phyloP scores from a whole-genome alignment of 139 green algal species.

The Pseudopediastrum boryanum region DNA sequence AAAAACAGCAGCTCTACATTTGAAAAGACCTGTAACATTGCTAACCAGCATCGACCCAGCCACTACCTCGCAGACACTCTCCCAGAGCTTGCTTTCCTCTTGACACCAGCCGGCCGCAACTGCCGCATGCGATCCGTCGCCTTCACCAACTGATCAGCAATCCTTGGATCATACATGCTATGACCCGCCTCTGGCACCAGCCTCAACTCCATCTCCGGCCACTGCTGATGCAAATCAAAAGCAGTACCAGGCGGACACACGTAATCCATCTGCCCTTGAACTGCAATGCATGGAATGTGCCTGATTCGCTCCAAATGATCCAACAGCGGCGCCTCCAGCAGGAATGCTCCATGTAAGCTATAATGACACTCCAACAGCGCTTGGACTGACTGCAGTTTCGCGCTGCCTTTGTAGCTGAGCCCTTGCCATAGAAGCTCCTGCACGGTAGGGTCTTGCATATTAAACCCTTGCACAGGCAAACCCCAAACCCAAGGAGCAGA shows the following conservation, averaged over 20 bases:
- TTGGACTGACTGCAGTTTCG: conserved; percentile 43
- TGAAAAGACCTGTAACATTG: too few relatives aligned
- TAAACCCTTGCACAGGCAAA: conserved; percentile 1
- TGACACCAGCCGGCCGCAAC: too few relatives aligned
- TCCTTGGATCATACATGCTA: conserved; percentile 64
- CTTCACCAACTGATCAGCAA: conserved; percentile 59
- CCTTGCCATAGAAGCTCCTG: conserved; percentile 9
- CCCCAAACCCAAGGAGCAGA: conserved; percentile 29
- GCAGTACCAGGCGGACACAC: conserved; percentile 65
- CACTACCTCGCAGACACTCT: too few relatives aligned
- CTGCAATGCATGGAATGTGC: conserved; percentile 47
- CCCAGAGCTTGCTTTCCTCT: too few relatives aligned
- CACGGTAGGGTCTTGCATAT: conserved; percentile 21
- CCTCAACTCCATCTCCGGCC: conserved; percentile 61
- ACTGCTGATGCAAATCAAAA: conserved; percentile 52
- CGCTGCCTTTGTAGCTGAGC: conserved; percentile 13
- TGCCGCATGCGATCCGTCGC: conserved; percentile 53
- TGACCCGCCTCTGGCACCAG: conserved; percentile 60
- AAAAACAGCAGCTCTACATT: too few relatives aligned
- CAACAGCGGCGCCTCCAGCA: conserved; percentile 45
- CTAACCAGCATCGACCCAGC: too few relatives aligned
- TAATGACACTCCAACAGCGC: conserved; percentile 71
- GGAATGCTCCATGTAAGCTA: conserved; percentile 55
- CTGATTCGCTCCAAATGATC: conserved; percentile 11
- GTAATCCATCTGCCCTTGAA: conserved; percentile 68